A percentile compares a stretch with the other conserved stretches of the same genome.
These are phyloP conservation scores for Camptophora hylomeconis DNA, from an alignment of 2,329 filamentous ascomycete species.

Conservation along the genomic window DNA sequence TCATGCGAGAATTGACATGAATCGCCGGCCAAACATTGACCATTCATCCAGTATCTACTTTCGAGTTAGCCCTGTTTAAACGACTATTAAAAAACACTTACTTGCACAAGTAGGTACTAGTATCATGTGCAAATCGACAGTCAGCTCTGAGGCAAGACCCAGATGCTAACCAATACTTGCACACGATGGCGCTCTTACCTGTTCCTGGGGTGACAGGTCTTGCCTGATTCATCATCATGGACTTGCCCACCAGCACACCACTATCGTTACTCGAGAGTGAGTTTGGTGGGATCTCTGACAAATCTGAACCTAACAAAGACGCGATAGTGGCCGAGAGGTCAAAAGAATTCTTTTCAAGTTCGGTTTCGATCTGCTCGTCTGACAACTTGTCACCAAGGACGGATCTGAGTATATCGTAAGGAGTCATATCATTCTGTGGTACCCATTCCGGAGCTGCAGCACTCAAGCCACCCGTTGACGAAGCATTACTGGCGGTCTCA, in stretches of 20 bases:
- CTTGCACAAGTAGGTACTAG: slow-evolving; percentile 97
- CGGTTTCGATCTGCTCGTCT: slow-evolving; percentile 89
- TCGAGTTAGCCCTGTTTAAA: slow-evolving; percentile 18
- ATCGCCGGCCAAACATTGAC: slow-evolving; percentile 84
- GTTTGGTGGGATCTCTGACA: slow-evolving; percentile 26
- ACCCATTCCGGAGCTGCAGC: slow-evolving; percentile 73
- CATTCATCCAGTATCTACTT: slow-evolving; percentile 81
- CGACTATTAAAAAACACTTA: slow-evolving; percentile 39
- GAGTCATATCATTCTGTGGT: slow-evolving; percentile 79
- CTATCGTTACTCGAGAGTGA: slow-evolving; percentile 43
- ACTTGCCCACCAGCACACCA: slow-evolving; percentile 73
- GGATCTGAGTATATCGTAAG: slow-evolving; percentile 93
- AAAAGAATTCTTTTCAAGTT: slow-evolving; percentile 77
- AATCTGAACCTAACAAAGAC: slow-evolving; percentile 57
- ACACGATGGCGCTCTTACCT: slow-evolving; percentile 76
- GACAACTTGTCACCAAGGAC: slow-evolving; percentile 79
- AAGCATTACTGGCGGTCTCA: slow-evolving; percentile 67
- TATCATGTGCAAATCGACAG: slow-evolving; percentile 92
- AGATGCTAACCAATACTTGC: slow-evolving; percentile 91
- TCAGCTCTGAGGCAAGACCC: slow-evolving; percentile 93
- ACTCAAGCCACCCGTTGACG: slow-evolving; percentile 62
- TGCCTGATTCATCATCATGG: slow-evolving; percentile 59
- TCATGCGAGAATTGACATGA: slow-evolving; percentile 97
- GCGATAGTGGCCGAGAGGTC: slow-evolving; percentile 87
- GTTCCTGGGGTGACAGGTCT: slow-evolving; percentile 66